Evolutionary conservation across 768 basidiomycete species (phyloP).

Genomic region (Fomitopsis serialis): DNA sequence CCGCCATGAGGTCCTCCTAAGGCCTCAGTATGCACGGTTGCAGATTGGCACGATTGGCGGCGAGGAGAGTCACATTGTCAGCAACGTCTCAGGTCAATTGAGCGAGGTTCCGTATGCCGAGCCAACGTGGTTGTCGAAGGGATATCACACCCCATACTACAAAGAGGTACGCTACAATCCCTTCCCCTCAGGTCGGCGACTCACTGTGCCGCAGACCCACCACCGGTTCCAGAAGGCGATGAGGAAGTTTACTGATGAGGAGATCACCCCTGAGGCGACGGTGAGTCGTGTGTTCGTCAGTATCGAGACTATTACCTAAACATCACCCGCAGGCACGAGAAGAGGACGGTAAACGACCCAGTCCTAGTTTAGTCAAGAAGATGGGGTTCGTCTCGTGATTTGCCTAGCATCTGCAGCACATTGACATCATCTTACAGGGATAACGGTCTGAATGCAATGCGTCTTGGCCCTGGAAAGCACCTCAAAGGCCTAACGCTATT

Average conservation of each 20-base stretch:
- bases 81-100: constrained; percentile 48
- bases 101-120: constrained; percentile 85
- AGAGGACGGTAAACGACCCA: constrained; percentile 86
- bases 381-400: constrained; percentile 57
- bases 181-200: not conserved
- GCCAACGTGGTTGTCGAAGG: constrained; percentile 71
- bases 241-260: constrained; percentile 62
- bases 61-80: constrained; percentile 47
- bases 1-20: constrained; percentile 74
- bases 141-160: constrained; percentile 76
- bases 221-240: constrained; percentile 54
- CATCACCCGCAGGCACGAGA: constrained; percentile 49
- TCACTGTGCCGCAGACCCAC: constrained; percentile 42
- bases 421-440: constrained; percentile 26
- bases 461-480: constrained; percentile 87
- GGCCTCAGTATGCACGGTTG: constrained; percentile 68
- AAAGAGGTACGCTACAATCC: constrained; percentile 44
- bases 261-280: constrained; percentile 44
- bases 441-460: constrained; percentile 80
- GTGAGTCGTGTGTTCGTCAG: constrained; percentile 2
- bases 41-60: constrained; percentile 71
- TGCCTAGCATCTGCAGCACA: not conserved
- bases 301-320: not conserved
- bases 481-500: constrained; percentile 74
- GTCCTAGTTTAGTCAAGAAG: constrained; percentile 67